Percentiles rank a stretch among this genome's conserved stretches.
Evolutionary conservation across 2,329 filamentous ascomycete species (phyloP).

Genomic region (Apiospora aurea): DNA sequence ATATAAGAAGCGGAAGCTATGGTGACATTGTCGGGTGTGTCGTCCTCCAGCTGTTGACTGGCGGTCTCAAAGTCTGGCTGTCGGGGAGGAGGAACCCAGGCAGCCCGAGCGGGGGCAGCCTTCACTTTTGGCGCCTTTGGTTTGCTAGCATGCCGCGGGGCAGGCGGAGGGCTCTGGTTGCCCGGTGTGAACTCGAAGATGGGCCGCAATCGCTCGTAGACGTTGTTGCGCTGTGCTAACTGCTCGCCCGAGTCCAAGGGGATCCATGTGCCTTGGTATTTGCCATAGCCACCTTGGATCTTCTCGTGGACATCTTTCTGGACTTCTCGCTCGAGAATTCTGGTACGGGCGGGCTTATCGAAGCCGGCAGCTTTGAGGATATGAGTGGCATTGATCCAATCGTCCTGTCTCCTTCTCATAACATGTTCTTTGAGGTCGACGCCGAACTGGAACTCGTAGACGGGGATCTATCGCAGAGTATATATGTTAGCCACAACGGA

Average conservation of each 20-base stretch:
- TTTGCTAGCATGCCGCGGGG: slow-evolving; percentile 90
- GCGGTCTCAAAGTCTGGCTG: slow-evolving; percentile 64
- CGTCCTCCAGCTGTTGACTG: slow-evolving; percentile 73
- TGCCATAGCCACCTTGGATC: slow-evolving; percentile 96
- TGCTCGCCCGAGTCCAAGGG: slow-evolving; percentile 81
- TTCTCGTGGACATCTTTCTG: slow-evolving; percentile 98
- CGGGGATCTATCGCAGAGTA: slow-evolving; percentile 72
- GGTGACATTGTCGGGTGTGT: slow-evolving; percentile 83
- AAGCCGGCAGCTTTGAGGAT: slow-evolving; percentile 97
- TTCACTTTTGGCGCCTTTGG: slow-evolving; percentile 76
- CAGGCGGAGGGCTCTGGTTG: slow-evolving; percentile 87
- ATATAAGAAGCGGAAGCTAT: slow-evolving; percentile 85
- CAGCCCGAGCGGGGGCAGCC: slow-evolving; percentile 64
- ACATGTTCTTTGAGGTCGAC: slow-evolving; percentile 83
- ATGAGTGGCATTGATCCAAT: slow-evolving; percentile 99
- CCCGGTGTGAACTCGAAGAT: slow-evolving; percentile 93
- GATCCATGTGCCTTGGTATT: slow-evolving; percentile 99
- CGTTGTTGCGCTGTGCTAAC: slow-evolving; percentile 85
- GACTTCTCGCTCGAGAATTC: slow-evolving; percentile 94
- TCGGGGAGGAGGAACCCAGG: slow-evolving; percentile 14
- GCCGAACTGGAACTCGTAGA: slow-evolving; percentile 91
- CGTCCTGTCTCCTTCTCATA: slow-evolving; percentile 90
- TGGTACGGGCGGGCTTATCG: slow-evolving; percentile 93
- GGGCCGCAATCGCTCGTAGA: slow-evolving; percentile 80
- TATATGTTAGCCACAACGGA: slow-evolving; percentile 22